Evolutionary conservation across 2,329 filamentous ascomycete genomes (phyloP).

Genomic region (Pseudogymnoascus sp.): DNA sequence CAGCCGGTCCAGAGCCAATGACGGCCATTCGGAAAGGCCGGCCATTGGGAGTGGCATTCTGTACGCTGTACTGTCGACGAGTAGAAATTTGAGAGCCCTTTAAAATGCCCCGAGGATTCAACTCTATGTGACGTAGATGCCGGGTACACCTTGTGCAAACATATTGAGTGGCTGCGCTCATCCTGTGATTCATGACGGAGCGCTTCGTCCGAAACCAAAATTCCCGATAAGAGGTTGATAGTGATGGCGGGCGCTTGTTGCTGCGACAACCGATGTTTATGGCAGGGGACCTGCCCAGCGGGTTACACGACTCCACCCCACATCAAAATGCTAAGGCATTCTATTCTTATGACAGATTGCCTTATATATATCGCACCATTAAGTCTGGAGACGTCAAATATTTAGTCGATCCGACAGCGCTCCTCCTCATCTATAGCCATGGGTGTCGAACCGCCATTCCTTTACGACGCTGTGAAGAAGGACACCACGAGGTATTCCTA

Average conservation of each 20-base stretch:
- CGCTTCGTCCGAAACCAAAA: background rate
- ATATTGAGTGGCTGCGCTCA: conserved; percentile 23
- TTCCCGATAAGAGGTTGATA: conserved; percentile 8
- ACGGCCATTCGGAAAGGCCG: conserved; percentile 71
- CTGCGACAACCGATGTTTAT: conserved; percentile 7
- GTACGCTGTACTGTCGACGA: conserved; percentile 21
- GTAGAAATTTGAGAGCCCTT: background rate
- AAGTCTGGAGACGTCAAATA: background rate
- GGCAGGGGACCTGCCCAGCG: background rate
- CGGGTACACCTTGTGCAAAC: conserved; percentile 23
- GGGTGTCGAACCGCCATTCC: conserved; percentile 57
- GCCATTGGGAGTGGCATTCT: conserved; percentile 22
- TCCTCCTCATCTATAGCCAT: conserved; percentile 31
- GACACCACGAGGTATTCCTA: conserved; percentile 42
- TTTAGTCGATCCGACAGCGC: background rate
- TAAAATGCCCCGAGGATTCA: background rate
- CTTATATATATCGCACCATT: background rate
- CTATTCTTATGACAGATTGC: conserved; percentile 1
- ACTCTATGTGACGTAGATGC: background rate
- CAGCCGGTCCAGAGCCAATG: conserved; percentile 87
- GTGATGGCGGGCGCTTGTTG: conserved; percentile 4
- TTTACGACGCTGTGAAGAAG: conserved; percentile 54
- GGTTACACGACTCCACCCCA: conserved; percentile 6
- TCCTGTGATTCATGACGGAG: conserved; percentile 17
- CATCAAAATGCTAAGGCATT: background rate